These are phyloP conservation scores for Citrullus amarus DNA, from an alignment of 306 rosid genomes.

Conservation along the genomic window DNA sequence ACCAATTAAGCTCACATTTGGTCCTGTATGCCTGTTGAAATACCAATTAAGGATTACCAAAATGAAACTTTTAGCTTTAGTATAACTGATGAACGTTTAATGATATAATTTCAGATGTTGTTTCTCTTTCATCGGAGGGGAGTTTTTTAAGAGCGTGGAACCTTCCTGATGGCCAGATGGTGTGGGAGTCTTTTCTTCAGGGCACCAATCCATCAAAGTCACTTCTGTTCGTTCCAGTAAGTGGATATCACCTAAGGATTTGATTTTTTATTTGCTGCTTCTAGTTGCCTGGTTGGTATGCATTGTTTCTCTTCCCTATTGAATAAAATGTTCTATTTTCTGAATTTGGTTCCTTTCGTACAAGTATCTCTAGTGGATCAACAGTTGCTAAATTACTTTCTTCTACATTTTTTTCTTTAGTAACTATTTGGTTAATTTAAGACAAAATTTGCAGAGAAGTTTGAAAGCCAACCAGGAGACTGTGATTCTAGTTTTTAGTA, in stretches of 20 bases:
- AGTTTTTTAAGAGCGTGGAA: conserved; percentile 88
- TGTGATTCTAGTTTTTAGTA: conserved; percentile 56
- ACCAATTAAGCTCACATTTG: background rate
- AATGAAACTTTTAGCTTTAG: background rate
- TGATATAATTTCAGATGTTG: conserved; percentile 51
- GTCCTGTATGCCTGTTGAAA: background rate
- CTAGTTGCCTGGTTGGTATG: background rate
- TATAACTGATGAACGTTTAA: background rate
- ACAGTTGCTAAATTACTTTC: background rate
- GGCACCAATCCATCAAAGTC: conserved; percentile 61
- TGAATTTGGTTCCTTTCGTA: background rate
- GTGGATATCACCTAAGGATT: conserved; percentile 16
- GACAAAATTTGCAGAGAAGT: conserved; percentile 47
- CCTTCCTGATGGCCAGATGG: conserved; percentile 99
- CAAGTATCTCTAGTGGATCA: background rate
- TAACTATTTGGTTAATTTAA: conserved; percentile 11
- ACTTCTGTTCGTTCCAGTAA: conserved; percentile 52
- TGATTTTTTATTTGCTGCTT: background rate
- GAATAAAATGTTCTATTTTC: background rate
- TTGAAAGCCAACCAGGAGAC: conserved; percentile 66
- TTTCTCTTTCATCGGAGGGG: conserved; percentile 83
- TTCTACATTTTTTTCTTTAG: background rate
- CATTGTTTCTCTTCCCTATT: background rate
- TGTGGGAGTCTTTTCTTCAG: conserved; percentile 71
- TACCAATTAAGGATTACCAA: background rate